Evolutionary conservation across 2,329 filamentous ascomycete species (phyloP).

Genomic region (Pseudogymnoascus sp.): DNA sequence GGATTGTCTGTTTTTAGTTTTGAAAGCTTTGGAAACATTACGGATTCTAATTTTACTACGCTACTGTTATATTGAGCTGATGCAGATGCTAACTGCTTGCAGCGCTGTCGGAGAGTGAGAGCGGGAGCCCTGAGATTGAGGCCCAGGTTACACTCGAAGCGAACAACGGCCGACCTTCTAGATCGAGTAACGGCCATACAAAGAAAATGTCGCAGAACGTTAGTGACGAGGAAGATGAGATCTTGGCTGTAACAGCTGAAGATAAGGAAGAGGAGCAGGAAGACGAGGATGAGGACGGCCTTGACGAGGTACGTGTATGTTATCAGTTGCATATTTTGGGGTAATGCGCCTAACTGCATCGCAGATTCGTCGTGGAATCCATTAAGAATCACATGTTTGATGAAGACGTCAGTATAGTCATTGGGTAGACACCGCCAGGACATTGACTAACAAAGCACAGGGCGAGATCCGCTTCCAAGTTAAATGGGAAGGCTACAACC

Average conservation of each 20-base stretch:
- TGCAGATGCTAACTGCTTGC: background rate
- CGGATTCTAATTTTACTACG: background rate
- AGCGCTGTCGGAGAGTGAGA: background rate
- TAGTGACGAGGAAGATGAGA: constrained; percentile 20
- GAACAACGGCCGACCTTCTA: background rate
- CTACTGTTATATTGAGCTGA: background rate
- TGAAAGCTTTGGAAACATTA: background rate
- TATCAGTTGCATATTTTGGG: background rate
- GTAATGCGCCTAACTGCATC: background rate
- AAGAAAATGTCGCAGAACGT: background rate
- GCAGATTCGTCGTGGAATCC: constrained; percentile 50
- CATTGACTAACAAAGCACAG: background rate
- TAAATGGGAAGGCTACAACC: constrained; percentile 75
- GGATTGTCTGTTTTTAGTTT: background rate
- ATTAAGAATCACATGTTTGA: constrained; percentile 61
- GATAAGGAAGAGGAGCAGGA: constrained; percentile 29
- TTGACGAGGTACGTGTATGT: too few relatives aligned
- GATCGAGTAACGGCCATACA: background rate
- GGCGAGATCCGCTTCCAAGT: constrained; percentile 58
- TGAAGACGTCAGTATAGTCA: constrained; percentile 30
- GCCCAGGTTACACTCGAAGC: background rate
- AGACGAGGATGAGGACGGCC: constrained; percentile 33
- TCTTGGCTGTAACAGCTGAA: constrained; percentile 5
- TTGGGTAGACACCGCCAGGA: background rate
- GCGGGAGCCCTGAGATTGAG: background rate